Evolutionary conservation across 805 yeast genomes (phyloP).

Genomic region (Metschnikowia vanudenii): DNA sequence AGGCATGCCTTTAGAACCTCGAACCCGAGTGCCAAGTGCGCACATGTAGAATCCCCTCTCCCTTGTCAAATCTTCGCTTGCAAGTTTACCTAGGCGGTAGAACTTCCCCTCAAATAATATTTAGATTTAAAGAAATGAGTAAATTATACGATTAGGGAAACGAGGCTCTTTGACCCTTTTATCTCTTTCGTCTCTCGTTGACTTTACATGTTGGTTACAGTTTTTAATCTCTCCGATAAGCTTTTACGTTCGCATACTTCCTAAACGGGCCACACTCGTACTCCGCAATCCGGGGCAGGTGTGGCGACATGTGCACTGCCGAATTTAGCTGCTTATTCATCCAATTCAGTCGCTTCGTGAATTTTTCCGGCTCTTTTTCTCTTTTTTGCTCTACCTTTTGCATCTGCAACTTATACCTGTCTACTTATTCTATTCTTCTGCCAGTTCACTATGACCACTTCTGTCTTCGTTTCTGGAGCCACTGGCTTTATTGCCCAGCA

Average conservation of each 20-base stretch:
- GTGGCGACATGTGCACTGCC: neutral
- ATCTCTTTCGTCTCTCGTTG: neutral
- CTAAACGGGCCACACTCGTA: neutral
- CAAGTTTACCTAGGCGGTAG: no score
- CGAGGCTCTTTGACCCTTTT: neutral
- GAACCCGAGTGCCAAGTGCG: no score
- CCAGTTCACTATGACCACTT: neutral
- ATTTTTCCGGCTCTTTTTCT: neutral
- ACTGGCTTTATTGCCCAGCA: slow-evolving; percentile 34
- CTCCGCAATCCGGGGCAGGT: slow-evolving; percentile 2
- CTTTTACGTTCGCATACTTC: neutral
- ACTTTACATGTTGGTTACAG: neutral
- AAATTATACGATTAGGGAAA: no score
- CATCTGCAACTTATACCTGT: neutral
- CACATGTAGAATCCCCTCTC: no score
- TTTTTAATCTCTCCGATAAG: neutral
- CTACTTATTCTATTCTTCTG: neutral
- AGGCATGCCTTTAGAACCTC: no score
- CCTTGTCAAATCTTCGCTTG: no score
- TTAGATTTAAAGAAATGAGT: no score
- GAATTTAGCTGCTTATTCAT: neutral
- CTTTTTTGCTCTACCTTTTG: neutral
- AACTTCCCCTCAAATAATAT: no score
- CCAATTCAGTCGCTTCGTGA: neutral
- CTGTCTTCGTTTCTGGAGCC: slow-evolving; percentile 31